phyloP scores from a whole-genome alignment of 495 filamentous ascomycete species.

The Talaromyces ruber region DNA sequence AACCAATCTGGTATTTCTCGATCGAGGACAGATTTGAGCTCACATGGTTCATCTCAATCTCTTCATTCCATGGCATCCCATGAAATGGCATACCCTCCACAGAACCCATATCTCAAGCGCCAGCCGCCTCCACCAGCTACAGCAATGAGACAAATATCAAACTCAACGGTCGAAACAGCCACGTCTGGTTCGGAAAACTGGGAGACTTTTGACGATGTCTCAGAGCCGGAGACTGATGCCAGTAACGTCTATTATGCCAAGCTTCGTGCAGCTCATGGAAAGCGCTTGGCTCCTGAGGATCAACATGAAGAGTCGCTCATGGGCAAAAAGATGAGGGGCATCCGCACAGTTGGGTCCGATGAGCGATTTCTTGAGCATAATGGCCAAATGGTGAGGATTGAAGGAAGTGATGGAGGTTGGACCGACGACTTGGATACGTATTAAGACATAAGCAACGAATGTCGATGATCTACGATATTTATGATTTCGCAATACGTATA shows the following conservation, averaged over 20 bases:
- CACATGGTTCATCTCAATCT: constrained; percentile 28
- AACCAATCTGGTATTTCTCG: constrained; percentile 36
- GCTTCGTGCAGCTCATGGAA: constrained; percentile 54
- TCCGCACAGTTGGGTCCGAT: constrained; percentile 38
- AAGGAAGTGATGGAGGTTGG: constrained; percentile 42
- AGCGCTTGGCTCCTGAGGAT: constrained; percentile 54
- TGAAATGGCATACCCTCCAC: constrained; percentile 24
- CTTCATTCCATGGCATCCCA: constrained; percentile 23
- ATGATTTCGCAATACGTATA: neutral
- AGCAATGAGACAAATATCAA: constrained; percentile 61
- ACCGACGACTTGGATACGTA: constrained; percentile 41
- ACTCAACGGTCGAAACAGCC: constrained; percentile 51
- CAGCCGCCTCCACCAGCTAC: constrained; percentile 35
- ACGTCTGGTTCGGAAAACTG: constrained; percentile 86
- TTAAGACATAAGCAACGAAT: constrained; percentile 12
- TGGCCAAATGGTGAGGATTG: constrained; percentile 30
- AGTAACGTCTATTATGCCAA: constrained; percentile 72
- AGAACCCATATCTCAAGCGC: constrained; percentile 33
- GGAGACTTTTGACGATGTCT: constrained; percentile 82
- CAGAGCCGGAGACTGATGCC: constrained; percentile 64
- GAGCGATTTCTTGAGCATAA: constrained; percentile 22
- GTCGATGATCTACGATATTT: constrained; percentile 5
- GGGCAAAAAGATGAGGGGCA: constrained; percentile 47
- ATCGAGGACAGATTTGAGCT: constrained; percentile 16
- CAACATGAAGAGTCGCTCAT: constrained; percentile 36